phyloP scores from a whole-genome alignment of 441 rosid genomes.

The Macaranga tanarius region DNA sequence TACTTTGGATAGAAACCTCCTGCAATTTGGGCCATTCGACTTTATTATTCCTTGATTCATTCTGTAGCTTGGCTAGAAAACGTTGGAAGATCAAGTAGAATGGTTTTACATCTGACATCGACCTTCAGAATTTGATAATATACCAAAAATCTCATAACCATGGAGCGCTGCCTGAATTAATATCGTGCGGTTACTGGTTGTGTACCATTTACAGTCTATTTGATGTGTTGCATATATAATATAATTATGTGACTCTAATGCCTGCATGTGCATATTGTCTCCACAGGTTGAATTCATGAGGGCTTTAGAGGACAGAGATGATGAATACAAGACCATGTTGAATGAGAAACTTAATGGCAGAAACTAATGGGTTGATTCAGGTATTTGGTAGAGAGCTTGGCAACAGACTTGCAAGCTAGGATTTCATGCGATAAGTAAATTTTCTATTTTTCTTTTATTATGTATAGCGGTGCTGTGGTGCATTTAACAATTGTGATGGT shows the following conservation, averaged over 20 bases:
- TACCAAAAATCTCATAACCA: no score
- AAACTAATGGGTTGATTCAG: conserved; percentile 51
- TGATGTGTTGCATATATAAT: neutral
- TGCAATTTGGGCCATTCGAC: no score
- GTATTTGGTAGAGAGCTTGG: conserved; percentile 55
- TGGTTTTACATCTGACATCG: no score
- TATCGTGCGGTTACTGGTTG: neutral
- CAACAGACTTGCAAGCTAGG: conserved; percentile 38
- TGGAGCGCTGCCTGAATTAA: no score
- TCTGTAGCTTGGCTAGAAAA: no score
- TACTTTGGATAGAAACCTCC: no score
- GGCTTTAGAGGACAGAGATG: conserved; percentile 66
- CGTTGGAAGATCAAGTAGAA: no score
- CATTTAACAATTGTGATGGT: neutral
- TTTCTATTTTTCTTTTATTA: neutral
- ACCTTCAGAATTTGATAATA: no score
- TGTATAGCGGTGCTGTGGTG: neutral
- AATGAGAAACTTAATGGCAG: conserved; percentile 62
- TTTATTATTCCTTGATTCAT: no score
- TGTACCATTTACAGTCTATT: neutral
- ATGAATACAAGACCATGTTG: conserved; percentile 51
- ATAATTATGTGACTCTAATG: neutral
- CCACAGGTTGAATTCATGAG: conserved; percentile 77
- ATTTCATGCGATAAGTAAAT: neutral
- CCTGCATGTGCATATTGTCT: neutral